These are phyloP conservation scores for Pisolithus tinctorius DNA, from an alignment of 768 basidiomycete species.

Conservation along the genomic window DNA sequence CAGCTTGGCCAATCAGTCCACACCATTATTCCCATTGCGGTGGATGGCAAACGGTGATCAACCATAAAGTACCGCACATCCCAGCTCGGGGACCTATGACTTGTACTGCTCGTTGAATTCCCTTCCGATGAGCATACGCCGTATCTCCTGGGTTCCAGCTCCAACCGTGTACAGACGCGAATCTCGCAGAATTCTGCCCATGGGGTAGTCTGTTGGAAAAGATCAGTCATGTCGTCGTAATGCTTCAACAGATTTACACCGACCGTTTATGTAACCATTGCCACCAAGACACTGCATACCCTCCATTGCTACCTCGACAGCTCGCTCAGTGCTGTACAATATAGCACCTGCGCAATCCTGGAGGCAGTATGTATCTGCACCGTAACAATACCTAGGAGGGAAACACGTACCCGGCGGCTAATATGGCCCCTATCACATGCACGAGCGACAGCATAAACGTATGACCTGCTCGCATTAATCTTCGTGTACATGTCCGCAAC, in stretches of 20 bases:
- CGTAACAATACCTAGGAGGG: background rate
- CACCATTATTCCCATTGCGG: no score
- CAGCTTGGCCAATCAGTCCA: no score
- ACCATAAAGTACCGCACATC: background rate
- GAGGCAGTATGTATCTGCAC: slow-evolving; percentile 5
- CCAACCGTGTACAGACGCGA: slow-evolving; percentile 88
- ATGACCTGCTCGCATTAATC: slow-evolving; percentile 79
- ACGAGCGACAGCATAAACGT: slow-evolving; percentile 88
- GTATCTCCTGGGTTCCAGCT: slow-evolving; percentile 94
- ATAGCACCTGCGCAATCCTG: slow-evolving; percentile 96
- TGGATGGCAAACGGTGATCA: no score
- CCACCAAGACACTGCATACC: slow-evolving; percentile 93
- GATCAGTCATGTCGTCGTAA: background rate
- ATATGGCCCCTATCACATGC: slow-evolving; percentile 79
- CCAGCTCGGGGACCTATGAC: slow-evolving; percentile 8
- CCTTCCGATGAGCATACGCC: slow-evolving; percentile 89
- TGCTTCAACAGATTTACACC: slow-evolving; percentile 11
- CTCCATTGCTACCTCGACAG: slow-evolving; percentile 85
- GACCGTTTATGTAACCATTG: slow-evolving; percentile 94
- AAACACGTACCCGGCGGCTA: slow-evolving; percentile 60
- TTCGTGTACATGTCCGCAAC: slow-evolving; percentile 95
- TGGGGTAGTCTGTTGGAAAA: slow-evolving; percentile 65
- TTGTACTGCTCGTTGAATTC: slow-evolving; percentile 77
- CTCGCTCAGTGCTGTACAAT: slow-evolving; percentile 86
- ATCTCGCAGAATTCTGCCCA: slow-evolving; percentile 83